Percentiles rank a stretch among this genome's conserved stretches.
Conservation (phyloP, 176 grass and related monocot genomes). For the Pharus latifolius region DNA sequence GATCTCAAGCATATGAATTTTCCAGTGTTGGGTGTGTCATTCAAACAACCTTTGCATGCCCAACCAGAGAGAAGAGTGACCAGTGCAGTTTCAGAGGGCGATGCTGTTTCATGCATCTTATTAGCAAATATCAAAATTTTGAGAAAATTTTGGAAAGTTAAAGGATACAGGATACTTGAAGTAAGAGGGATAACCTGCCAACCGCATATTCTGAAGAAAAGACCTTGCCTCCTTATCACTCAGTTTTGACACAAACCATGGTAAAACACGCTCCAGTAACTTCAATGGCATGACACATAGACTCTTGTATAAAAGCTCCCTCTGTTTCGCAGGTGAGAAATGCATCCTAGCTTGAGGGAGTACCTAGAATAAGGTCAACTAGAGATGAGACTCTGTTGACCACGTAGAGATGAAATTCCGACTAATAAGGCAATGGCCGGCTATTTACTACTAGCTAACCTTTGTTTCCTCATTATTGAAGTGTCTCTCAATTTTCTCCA, state of each 20-base stretch:
- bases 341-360: conserved; percentile 65
- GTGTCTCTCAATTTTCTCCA: conserved; percentile 74
- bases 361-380: conserved; percentile 43
- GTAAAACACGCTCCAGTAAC: conserved; percentile 63
- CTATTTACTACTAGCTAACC: conserved; percentile 29
- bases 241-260: conserved; percentile 65
- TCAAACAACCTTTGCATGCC: conserved; percentile 63
- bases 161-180: not conserved
- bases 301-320: conserved; percentile 55
- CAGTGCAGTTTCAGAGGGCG: conserved; percentile 62
- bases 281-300: conserved; percentile 77
- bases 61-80: conserved; percentile 79
- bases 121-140: conserved; percentile 10
- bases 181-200: conserved; percentile 41
- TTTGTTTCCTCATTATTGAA: conserved; percentile 72
- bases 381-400: not conserved
- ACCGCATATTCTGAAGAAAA: conserved; percentile 79
- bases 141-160: not conserved
- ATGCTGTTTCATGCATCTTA: conserved; percentile 38
- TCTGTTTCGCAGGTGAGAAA: conserved; percentile 65
- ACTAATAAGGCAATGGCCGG: not conserved
- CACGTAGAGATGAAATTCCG: not conserved
- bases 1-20: conserved; percentile 51
- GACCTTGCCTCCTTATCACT: conserved; percentile 42
- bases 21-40: conserved; percentile 35